These are phyloP conservation scores for Botryotinia narcissicola DNA, from an alignment of 2,329 filamentous ascomycete species.

Conservation along the genomic window DNA sequence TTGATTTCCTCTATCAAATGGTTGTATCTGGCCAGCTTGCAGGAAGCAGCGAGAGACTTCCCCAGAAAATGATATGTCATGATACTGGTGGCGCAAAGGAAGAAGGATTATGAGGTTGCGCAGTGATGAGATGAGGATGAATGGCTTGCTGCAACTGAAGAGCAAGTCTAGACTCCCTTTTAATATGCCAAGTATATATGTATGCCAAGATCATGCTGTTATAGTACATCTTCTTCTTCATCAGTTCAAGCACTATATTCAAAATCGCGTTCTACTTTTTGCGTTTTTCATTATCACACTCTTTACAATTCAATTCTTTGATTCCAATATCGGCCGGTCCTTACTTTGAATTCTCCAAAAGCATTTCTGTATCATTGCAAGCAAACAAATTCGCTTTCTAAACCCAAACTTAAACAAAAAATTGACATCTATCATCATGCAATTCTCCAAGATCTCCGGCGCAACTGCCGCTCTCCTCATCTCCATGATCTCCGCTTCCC, in stretches of 20 bases:
- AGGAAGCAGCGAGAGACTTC: background rate
- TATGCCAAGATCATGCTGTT: background rate
- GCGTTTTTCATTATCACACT: background rate
- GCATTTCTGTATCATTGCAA: background rate
- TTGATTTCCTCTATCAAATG: background rate
- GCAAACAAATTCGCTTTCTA: background rate
- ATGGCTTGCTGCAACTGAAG: background rate
- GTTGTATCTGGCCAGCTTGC: background rate
- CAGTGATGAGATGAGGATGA: background rate
- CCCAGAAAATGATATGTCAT: background rate
- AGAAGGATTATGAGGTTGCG: background rate
- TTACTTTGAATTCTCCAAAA: background rate
- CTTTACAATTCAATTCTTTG: background rate
- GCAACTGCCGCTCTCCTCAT: slow-evolving; percentile 10
- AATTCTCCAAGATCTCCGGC: slow-evolving; percentile 11
- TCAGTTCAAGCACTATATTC: background rate
- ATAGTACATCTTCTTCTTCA: background rate
- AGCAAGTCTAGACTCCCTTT: background rate
- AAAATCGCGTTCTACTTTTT: background rate
- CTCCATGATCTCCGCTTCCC: slow-evolving; percentile 13
- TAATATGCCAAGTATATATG: background rate
- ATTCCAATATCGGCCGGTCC: background rate
- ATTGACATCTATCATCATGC: background rate
- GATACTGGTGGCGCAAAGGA: slow-evolving; percentile 7
- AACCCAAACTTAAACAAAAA: background rate